A percentile compares a stretch with the other conserved stretches of the same genome.
phyloP scores from a whole-genome alignment of 306 rosid species.

The Purshia tridentata region DNA sequence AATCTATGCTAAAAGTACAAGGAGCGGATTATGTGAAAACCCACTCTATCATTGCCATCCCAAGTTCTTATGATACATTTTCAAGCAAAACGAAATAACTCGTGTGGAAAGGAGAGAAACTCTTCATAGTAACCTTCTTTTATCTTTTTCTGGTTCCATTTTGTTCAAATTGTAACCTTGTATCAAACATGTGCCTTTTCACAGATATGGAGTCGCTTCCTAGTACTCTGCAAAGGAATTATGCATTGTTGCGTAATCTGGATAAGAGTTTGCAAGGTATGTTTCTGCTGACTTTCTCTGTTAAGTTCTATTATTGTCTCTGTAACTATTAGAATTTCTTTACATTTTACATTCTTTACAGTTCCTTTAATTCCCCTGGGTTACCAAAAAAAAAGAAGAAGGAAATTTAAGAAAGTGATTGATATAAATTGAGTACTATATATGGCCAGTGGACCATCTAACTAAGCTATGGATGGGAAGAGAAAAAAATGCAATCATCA shows the following conservation, averaged over 20 bases:
- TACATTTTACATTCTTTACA: not conserved
- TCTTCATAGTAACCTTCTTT: not conserved
- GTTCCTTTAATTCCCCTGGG: not conserved
- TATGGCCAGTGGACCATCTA: not conserved
- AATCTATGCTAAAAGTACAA: not conserved
- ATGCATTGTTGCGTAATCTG: conserved; percentile 72
- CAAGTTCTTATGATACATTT: not conserved
- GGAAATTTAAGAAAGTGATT: not conserved
- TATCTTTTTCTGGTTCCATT: not conserved
- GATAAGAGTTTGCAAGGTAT: conserved; percentile 90
- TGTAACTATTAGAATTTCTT: not conserved
- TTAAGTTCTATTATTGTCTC: not conserved
- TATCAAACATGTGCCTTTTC: conserved; percentile 7
- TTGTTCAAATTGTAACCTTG: not conserved
- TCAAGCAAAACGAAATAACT: not conserved
- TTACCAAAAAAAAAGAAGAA: not conserved
- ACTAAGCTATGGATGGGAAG: not conserved
- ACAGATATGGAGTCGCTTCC: conserved; percentile 90
- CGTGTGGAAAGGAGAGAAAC: not conserved
- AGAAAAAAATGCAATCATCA: not conserved
- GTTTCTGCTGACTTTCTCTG: conserved; percentile 1
- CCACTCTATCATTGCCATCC: no score
- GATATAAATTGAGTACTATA: not conserved
- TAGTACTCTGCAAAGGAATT: conserved; percentile 81
- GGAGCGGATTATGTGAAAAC: not conserved